Percentiles rank a stretch among this genome's conserved stretches.
phyloP scores from a whole-genome alignment of 306 rosid species.

The Gastrolobium bilobum region DNA sequence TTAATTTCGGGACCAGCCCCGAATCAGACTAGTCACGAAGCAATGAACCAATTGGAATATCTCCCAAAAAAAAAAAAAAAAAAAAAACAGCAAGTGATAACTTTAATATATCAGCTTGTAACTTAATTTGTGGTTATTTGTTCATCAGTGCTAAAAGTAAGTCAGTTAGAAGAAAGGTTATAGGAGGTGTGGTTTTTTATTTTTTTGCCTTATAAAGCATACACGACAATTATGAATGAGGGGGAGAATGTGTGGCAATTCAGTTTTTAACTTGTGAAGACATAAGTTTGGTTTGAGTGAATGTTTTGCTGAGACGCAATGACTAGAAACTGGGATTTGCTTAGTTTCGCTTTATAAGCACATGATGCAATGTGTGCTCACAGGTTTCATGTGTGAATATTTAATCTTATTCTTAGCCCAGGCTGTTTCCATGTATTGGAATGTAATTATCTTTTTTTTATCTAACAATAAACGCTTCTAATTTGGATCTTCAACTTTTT shows the following conservation, averaged over 20 bases:
- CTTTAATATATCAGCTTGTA: slow-evolving; percentile 3
- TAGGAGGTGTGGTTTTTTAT: slow-evolving; percentile 7
- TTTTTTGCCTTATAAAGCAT: neutral
- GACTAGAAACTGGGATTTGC: slow-evolving; percentile 25
- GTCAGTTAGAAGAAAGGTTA: slow-evolving; percentile 24
- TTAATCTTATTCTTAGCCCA: neutral
- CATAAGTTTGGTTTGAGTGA: slow-evolving; percentile 5
- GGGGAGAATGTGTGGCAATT: slow-evolving; percentile 21
- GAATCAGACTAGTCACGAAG: too few species aligned
- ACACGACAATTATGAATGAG: slow-evolving; percentile 22
- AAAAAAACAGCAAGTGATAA: too few species aligned
- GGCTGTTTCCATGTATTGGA: neutral
- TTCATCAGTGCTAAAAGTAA: slow-evolving; percentile 26
- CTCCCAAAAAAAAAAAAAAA: too few species aligned
- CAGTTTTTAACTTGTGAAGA: neutral
- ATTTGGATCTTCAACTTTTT: neutral
- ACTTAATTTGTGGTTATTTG: slow-evolving; percentile 34
- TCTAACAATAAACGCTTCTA: neutral
- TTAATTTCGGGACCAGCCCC: too few species aligned
- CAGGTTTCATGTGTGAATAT: neutral
- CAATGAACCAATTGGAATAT: too few species aligned
- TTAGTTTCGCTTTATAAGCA: slow-evolving; percentile 19
- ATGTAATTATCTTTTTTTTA: neutral
- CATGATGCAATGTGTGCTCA: slow-evolving; percentile 20
- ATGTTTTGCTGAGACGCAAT: slow-evolving; percentile 55